phyloP scores from a whole-genome alignment of 768 basidiomycete genomes.

The Xerocomellus dryophilus region DNA sequence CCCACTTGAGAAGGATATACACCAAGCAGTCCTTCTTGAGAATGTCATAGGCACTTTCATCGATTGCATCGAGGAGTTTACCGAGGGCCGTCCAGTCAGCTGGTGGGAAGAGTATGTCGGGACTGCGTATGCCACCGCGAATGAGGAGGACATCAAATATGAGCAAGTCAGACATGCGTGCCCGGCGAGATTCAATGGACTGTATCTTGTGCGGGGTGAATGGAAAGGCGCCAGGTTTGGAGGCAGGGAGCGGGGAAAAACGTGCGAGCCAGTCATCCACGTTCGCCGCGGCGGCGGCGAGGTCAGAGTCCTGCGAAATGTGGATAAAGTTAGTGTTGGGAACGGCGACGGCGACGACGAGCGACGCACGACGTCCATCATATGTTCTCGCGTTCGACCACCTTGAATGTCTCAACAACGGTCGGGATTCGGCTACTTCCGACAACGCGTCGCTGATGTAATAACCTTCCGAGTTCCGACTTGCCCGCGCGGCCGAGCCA shows the following conservation, averaged over 20 bases:
- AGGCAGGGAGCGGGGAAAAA: slow-evolving; percentile 45
- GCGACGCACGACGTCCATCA: slow-evolving; percentile 30
- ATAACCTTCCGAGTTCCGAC: not conserved
- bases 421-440: slow-evolving; percentile 12
- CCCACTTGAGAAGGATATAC: slow-evolving; percentile 81
- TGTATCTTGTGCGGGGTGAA: slow-evolving; percentile 53
- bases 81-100: slow-evolving; percentile 50
- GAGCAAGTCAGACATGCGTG: slow-evolving; percentile 56
- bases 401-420: slow-evolving; percentile 2
- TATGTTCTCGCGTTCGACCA: slow-evolving; percentile 3
- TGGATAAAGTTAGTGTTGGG: not conserved
- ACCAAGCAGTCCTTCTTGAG: slow-evolving; percentile 80
- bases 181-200: slow-evolving; percentile 63
- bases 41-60: slow-evolving; percentile 59
- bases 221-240: slow-evolving; percentile 46
- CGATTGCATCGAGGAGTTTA: slow-evolving; percentile 59
- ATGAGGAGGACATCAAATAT: slow-evolving; percentile 72
- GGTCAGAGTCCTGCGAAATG: slow-evolving; percentile 16
- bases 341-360: not conserved
- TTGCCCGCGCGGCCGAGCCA: not conserved
- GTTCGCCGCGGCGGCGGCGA: slow-evolving; percentile 1
- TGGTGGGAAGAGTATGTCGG: slow-evolving; percentile 70
- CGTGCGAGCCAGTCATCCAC: slow-evolving; percentile 26
- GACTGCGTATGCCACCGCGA: slow-evolving; percentile 57
- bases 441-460: slow-evolving; percentile 12